Evolutionary conservation across 192 early-diverging fungal genomes (phyloP), one percentile per base, ranked within the genome.

Genomic region (Coemansia sp.): DNA sequence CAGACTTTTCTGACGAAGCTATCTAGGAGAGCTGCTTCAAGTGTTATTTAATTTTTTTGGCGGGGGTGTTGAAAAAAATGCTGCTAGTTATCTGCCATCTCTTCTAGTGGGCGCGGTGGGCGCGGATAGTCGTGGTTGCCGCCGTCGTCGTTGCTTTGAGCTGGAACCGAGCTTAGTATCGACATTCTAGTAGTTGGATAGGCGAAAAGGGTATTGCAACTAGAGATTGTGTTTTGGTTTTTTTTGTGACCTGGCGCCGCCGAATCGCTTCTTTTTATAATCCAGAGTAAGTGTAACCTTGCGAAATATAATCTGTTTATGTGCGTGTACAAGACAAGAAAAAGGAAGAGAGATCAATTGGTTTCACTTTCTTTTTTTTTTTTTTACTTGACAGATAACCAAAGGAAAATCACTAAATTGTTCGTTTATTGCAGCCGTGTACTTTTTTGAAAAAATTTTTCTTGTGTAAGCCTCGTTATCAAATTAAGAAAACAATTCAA

Each of bases 1-100:
- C 69, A 66, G 36, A 66, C 28, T 38, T 66, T 81, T 63, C 28
- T 75, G 13, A 23, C 62, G 20, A 61, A 65, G 14, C 38, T 71
- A 18, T 62, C 62, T 10, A 63, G 63, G 53, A 37, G 63, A 38
- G 63, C 63, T 13, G 13, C 35, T 13, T 53, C 51, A 4, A 45
- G 55, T 57, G 28, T 33, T 24, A 57, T 18, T 10, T 37, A 8
- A 16, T 38, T 36, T 59, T 20, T 36, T 59, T 59, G n/a, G n/a
- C n/a, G n/a, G n/a, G 24, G 16, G 13, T 33, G 26, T 26, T 5
- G 9, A 34, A 55, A 51, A 21, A 50, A 51, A 63, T 63, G 31
- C 39, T 38, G 39, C 21, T 43, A 70, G 55, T 50, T 48, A 16
- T 70, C 61, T 42, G n/a, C 61, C 13, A 24, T 34, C 13, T 72